Conservation (phyloP, 2,329 filamentous ascomycete species). For the Dissoconium aciculare region DNA sequence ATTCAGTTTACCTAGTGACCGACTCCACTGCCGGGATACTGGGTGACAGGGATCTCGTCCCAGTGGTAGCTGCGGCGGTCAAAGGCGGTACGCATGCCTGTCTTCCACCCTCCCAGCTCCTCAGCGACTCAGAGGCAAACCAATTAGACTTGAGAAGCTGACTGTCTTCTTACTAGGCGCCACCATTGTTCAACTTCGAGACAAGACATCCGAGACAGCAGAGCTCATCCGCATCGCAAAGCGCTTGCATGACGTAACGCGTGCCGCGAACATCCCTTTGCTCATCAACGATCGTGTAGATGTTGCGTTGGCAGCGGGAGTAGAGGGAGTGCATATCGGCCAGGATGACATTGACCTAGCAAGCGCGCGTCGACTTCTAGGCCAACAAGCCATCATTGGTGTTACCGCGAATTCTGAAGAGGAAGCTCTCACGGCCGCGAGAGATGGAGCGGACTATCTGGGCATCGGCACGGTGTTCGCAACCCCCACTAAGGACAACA, state of each 20-base stretch:
- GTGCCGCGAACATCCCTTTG: conserved; percentile 54
- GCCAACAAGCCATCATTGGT: conserved; percentile 67
- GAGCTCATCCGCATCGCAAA: conserved; percentile 55
- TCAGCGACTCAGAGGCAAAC: too few species aligned
- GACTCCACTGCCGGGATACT: conserved; percentile 82
- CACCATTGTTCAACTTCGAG: conserved; percentile 76
- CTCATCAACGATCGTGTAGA: conserved; percentile 90
- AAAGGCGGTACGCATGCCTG: conserved; percentile 44
- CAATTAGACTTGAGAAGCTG: too few species aligned
- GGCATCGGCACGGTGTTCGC: conserved; percentile 83
- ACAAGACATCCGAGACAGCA: conserved; percentile 67
- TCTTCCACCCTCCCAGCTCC: too few species aligned
- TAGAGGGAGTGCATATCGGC: conserved; percentile 85
- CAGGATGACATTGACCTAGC: conserved; percentile 74
- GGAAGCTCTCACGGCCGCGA: conserved; percentile 58
- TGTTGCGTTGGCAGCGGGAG: conserved; percentile 69
- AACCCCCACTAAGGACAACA: conserved; percentile 76
- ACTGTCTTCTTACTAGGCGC: conserved; percentile 43
- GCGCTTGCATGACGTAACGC: conserved; percentile 56
- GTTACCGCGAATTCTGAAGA: conserved; percentile 64
- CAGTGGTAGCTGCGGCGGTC: conserved; percentile 61
- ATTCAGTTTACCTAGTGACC: conserved; percentile 79
- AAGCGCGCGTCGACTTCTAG: conserved; percentile 57
- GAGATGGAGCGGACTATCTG: conserved; percentile 72
- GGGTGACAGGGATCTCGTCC: conserved; percentile 50